Base-by-base conservation (phyloP, 306 rosid species). In the Fragaria ananassa region DNA sequence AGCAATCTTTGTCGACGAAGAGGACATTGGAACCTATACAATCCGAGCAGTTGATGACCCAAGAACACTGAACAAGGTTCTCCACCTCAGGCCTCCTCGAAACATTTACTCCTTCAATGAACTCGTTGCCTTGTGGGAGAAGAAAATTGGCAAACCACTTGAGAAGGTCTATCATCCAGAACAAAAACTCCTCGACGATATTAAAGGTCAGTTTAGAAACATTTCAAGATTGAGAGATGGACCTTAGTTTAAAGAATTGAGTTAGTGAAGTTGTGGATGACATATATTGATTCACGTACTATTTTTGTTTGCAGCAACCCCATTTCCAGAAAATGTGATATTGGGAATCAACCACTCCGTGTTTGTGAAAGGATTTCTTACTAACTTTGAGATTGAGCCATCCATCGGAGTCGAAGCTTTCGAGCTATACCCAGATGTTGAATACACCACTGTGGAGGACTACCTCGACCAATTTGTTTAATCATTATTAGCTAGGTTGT, bases 41-140 rank as follows among this genome's bases (percentile, higher is more conserved):
- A 90, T 94, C 54, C 84, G 82, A 83, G 95, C 97, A 9, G 93
- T 90, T 76, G 98, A 94, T 63, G 98, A 94, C 72, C 93, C 93
- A 25, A 87, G 89, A 72, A 88, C 98, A 61, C 53, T 87, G 85
- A 94, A 94, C 89, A 92, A 91, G 86, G 15, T 86, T 65, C 86
- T 94, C 66, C 89, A 90, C 85, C 50, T 94, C 70, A 92, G 42
- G 74, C 95, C 98, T 21, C 85, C 96, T 0, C 82, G 84, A 63
- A 92, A 92, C 87, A 85, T 65, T 9, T 79, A 80, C 87, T 86
- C 97, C 34, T 84, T 92, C 79, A 90, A 92, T 62, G 89, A 92
- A 31, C 89, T 94, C 21, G 93, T 90, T 0, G 87, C 97, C 37
- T 68, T 90, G 62, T 94, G 97, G 98, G 98, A 94, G 90, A 92